Base-by-base conservation (phyloP, 345 rosid species). In the Gynandropsis gynandra region DNA sequence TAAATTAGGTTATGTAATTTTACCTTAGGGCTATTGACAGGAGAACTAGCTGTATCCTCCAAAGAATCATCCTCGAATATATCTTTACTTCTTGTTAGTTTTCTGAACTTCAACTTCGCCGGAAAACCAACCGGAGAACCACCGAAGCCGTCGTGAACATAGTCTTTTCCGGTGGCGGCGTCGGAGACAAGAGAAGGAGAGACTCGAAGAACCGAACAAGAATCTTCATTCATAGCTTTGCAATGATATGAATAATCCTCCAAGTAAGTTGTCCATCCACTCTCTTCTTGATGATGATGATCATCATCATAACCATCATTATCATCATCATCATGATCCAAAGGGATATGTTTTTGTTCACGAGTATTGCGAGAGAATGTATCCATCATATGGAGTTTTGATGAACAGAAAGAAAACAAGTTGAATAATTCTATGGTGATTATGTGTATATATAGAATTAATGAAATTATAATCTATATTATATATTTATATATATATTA, bases 31-130 rank as follows among this genome's bases (percentile, higher is more conserved):
- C 85, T 80, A 42, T 73, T 80, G 43, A 74, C 82, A 60, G 95
- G 93, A 61, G 97, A 89, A 56, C 82, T 89, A 45, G 95, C 97
- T 52, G 97, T 89, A 51, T 89, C 97, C 62, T 89, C 95, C 68
- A 89, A 74, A 41, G 89, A 81, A 56, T 85, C 89, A 64, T 85
- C 95, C 21, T 59, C 61, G 2, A 39, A 66, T 48, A 84, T 69
- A 47, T 74, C 66, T 35, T 57, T 66, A 62, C 75, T 66, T 74
- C 83, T 79, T 51, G 60, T 72, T 5, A 24, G 5, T 57, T 68
- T 79, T 67, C 76, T 70, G 62, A 72, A 70, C 65, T 57, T 72
- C 45, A 77, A 42, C 33, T 76, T 80, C 43, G 43, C 67, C 3
- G 79, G 74, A n/a, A 52, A 8, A 4, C 59, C 50, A 11, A 5